Conservation (phyloP, 345 rosid species). For the Populus euphratica region DNA sequence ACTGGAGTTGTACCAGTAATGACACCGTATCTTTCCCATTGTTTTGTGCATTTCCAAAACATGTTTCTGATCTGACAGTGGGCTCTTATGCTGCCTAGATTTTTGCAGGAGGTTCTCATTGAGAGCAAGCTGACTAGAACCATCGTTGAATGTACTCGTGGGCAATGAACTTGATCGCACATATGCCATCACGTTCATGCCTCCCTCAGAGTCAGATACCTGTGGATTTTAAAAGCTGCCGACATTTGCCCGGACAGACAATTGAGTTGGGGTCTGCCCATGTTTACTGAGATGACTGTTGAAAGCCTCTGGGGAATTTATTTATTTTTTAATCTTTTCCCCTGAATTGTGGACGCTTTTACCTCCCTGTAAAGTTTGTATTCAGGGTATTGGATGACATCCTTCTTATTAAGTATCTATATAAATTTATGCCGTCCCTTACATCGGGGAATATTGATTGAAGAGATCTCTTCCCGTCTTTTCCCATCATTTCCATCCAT, state of each 20-base stretch:
- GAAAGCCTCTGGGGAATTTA: background rate
- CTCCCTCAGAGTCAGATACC: background rate
- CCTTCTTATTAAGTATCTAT: background rate
- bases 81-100: background rate
- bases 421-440: background rate
- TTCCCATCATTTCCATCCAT: background rate
- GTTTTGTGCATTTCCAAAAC: no score
- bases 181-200: background rate
- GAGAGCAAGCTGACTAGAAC: background rate
- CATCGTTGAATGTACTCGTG: background rate
- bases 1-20: background rate
- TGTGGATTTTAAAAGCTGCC: background rate
- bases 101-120: background rate
- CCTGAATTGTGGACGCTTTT: background rate
- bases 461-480: background rate
- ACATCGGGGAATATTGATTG: background rate
- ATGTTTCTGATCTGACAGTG: background rate
- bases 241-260: background rate
- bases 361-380: background rate
- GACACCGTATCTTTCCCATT: background rate
- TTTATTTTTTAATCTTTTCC: no score
- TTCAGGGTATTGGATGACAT: background rate
- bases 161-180: background rate
- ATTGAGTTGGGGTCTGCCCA: background rate
- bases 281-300: background rate